A percentile compares a stretch with the other conserved stretches of the same genome.
These are phyloP conservation scores for Metschnikowia lachancei DNA, from an alignment of 805 yeast species.

Conservation along the genomic window DNA sequence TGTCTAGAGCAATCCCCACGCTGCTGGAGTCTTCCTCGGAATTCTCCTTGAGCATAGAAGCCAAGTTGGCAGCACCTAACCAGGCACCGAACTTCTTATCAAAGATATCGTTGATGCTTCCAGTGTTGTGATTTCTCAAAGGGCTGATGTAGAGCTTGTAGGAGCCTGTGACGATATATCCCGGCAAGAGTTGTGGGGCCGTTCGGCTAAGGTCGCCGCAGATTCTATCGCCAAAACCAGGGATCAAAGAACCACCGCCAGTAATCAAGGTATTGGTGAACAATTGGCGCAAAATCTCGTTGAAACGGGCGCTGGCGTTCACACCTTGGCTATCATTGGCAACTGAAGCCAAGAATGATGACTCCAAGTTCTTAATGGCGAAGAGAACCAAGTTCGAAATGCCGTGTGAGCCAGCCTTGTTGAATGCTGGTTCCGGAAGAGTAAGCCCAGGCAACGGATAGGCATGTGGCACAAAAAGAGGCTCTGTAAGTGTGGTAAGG, in stretches of 20 bases:
- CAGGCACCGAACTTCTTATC: constrained; percentile 62
- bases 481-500: constrained; percentile 57
- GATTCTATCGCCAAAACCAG: constrained; percentile 55
- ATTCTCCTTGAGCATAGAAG: constrained; percentile 54
- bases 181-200: constrained; percentile 45
- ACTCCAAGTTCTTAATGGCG: constrained; percentile 37
- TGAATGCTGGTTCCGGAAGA: constrained; percentile 37
- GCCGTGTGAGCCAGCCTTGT: constrained; percentile 49
- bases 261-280: constrained; percentile 51
- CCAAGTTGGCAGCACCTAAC: constrained; percentile 72
- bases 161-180: constrained; percentile 34
- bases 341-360: constrained; percentile 28
- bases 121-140: constrained; percentile 25
- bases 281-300: constrained; percentile 38
- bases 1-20: constrained; percentile 40
- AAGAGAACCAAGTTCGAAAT: constrained; percentile 40
- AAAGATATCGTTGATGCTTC: constrained; percentile 35
- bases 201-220: constrained; percentile 52
- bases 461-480: constrained; percentile 63
- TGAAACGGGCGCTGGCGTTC: constrained; percentile 33
- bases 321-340: constrained; percentile 22
- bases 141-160: constrained; percentile 22
- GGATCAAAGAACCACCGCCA: constrained; percentile 57
- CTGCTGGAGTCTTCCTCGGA: constrained; percentile 23
- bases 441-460: constrained; percentile 42